Conservation (phyloP, 1,284 basidiomycete genomes). For the Abortiporus biennis region DNA sequence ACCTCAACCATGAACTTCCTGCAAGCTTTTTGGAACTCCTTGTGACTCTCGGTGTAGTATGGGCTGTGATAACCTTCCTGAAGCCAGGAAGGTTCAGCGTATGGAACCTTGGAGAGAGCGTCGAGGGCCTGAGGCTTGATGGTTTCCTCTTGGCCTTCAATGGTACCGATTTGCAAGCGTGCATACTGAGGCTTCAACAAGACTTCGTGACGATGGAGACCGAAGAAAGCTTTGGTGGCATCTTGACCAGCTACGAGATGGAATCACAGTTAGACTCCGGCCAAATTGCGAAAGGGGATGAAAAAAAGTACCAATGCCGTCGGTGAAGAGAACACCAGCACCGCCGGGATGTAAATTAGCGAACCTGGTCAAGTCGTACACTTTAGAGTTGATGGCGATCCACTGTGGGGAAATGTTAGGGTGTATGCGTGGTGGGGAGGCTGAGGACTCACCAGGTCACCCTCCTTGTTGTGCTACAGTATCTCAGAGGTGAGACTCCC, state of each 20-base stretch:
- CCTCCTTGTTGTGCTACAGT: conserved; percentile 68
- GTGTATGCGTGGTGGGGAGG: background rate
- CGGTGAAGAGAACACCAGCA: conserved; percentile 42
- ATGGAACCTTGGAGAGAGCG: conserved; percentile 74
- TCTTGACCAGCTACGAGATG: conserved; percentile 61
- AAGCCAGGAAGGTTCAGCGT: conserved; percentile 89
- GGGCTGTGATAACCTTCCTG: conserved; percentile 74
- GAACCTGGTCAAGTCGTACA: conserved; percentile 63
- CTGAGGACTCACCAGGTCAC: conserved; percentile 50
- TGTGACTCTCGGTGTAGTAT: conserved; percentile 77
- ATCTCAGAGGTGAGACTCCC: background rate
- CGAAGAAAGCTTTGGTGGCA: conserved; percentile 85
- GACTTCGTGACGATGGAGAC: conserved; percentile 87
- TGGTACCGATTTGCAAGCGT: conserved; percentile 75
- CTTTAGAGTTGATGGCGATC: conserved; percentile 62
- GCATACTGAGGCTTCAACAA: conserved; percentile 78
- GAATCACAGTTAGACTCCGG: conserved; percentile 15
- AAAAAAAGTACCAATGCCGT: conserved; percentile 29
- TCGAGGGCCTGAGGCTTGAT: conserved; percentile 60
- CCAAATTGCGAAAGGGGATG: conserved; percentile 11
- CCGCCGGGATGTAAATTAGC: conserved; percentile 66
- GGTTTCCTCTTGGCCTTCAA: conserved; percentile 62
- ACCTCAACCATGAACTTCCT: conserved; percentile 62
- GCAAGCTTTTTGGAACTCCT: conserved; percentile 59
- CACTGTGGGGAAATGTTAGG: conserved; percentile 32